Evolutionary conservation across 495 filamentous ascomycete genomes (phyloP).

Genomic region (Penicillium cinerascens): DNA sequence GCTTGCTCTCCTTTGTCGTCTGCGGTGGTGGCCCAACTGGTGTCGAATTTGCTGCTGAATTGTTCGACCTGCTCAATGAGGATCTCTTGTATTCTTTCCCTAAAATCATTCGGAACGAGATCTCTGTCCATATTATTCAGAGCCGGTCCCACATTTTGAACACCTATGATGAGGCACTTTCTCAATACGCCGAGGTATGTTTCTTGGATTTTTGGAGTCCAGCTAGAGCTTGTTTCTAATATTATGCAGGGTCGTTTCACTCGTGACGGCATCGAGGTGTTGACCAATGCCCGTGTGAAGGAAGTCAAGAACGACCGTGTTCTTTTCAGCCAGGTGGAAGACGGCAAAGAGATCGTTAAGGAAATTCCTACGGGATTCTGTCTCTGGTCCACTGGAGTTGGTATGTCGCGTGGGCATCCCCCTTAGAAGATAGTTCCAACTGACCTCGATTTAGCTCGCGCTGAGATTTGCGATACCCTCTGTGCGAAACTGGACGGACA

Average conservation of each 20-base stretch:
- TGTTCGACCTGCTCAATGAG: constrained; percentile 95
- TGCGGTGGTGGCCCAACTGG: constrained; percentile 95
- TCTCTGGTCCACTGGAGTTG: constrained; percentile 94
- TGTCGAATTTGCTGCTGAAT: constrained; percentile 94
- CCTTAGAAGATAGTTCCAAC: not conserved
- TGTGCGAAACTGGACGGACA: constrained; percentile 72
- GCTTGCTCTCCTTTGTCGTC: constrained; percentile 89
- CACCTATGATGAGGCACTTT: constrained; percentile 95
- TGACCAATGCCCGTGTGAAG: constrained; percentile 88
- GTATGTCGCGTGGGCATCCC: constrained; percentile 26
- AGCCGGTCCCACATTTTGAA: constrained; percentile 92
- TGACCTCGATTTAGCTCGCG: constrained; percentile 57
- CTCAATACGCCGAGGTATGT: constrained; percentile 78
- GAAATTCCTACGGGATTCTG: constrained; percentile 96
- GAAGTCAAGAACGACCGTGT: constrained; percentile 82
- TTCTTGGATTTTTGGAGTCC: not conserved
- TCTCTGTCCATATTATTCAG: constrained; percentile 96
- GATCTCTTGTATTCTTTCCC: constrained; percentile 83
- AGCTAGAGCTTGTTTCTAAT: constrained; percentile 2
- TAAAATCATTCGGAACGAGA: constrained; percentile 86
- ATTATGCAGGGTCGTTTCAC: constrained; percentile 60
- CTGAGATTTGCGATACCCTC: constrained; percentile 70
- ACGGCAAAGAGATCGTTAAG: constrained; percentile 74
- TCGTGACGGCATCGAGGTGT: constrained; percentile 83
- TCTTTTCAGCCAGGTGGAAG: constrained; percentile 77